Conservation (phyloP, 441 rosid genomes). For the Capsella rubella region DNA sequence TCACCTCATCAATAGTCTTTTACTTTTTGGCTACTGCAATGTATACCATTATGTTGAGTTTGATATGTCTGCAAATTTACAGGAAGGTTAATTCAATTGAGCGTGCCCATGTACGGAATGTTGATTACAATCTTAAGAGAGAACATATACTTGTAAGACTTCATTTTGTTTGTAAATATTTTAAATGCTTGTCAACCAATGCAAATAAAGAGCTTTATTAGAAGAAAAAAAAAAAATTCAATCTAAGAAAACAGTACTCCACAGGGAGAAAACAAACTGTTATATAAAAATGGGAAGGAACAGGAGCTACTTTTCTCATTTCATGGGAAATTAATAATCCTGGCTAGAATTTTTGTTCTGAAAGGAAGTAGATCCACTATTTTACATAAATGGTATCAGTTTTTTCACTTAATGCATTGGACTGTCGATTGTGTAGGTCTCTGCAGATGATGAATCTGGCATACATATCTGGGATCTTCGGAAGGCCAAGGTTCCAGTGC, state of each 20-base stretch:
- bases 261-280: conserved; percentile 1
- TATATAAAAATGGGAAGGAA: not conserved
- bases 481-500: conserved; percentile 67
- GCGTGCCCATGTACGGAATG: conserved; percentile 63
- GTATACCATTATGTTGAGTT: conserved; percentile 15
- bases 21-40: conserved; percentile 7
- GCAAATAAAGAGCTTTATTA: not conserved
- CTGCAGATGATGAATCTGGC: conserved; percentile 88
- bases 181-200: conserved; percentile 6
- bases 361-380: not conserved
- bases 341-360: not conserved
- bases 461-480: conserved; percentile 85
- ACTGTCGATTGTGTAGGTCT: conserved; percentile 52
- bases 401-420: conserved; percentile 6
- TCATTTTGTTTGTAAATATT: not conserved
- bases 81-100: conserved; percentile 81
- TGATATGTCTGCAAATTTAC: conserved; percentile 38
- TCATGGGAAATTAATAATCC: not conserved
- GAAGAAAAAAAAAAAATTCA: not conserved
- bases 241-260: not conserved
- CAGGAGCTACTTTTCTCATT: not conserved
- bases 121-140: conserved; percentile 69
- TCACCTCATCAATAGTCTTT: conserved; percentile 21
- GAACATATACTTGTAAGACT: conserved; percentile 71
- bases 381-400: not conserved